Evolutionary conservation across 441 rosid genomes (phyloP).

Genomic region (Aleurites moluccanus): DNA sequence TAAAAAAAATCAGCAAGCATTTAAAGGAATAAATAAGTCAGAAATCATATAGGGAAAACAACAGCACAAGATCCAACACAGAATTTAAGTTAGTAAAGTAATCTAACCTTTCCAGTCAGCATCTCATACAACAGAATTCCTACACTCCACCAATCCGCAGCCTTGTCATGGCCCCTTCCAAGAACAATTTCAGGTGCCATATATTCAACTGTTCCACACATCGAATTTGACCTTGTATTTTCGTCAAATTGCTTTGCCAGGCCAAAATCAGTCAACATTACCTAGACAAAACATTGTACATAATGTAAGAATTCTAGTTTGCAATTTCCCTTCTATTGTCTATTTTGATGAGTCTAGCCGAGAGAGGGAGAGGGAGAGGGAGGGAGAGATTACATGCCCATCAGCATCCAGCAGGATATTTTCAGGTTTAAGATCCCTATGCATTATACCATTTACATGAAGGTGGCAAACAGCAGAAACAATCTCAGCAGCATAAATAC

Average conservation of each 20-base stretch:
- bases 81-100: neutral
- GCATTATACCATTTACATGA: slow-evolving; percentile 88
- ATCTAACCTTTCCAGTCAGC: slow-evolving; percentile 71
- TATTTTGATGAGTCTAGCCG: no score
- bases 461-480: slow-evolving; percentile 90
- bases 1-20: slow-evolving; percentile 9
- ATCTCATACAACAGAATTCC: slow-evolving; percentile 87
- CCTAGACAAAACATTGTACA: no score
- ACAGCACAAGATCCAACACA: neutral
- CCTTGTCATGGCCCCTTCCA: slow-evolving; percentile 92
- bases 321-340: no score
- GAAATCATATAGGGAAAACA: neutral
- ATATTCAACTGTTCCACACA: slow-evolving; percentile 91
- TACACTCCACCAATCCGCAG: slow-evolving; percentile 99
- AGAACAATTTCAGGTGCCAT: slow-evolving; percentile 90
- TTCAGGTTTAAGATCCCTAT: no score
- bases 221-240: slow-evolving; percentile 80
- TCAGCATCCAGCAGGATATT: slow-evolving; percentile 79
- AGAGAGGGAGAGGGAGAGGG: no score
- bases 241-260: slow-evolving; percentile 85
- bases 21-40: neutral
- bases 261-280: slow-evolving; percentile 85
- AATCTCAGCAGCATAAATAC: slow-evolving; percentile 86
- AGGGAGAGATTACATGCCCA: slow-evolving; percentile 53
- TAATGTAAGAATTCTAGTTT: no score